A percentile compares a stretch with the other conserved stretches of the same genome.
Conservation (phyloP, 345 rosid genomes). For the Acer negundo region DNA sequence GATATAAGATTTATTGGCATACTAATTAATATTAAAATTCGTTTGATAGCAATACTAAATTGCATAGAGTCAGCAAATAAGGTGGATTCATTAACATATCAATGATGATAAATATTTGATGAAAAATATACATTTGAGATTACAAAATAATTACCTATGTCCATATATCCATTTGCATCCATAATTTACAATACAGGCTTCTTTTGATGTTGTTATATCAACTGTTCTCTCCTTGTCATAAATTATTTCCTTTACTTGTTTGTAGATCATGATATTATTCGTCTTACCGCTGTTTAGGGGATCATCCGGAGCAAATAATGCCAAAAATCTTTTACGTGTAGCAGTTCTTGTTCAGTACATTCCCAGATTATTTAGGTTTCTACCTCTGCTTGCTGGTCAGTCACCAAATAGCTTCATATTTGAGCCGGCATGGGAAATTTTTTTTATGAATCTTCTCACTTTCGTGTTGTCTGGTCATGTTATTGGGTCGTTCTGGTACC, state of each 20-base stretch:
- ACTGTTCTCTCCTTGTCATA: background rate
- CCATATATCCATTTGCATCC: background rate
- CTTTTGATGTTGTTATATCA: background rate
- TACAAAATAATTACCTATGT: background rate
- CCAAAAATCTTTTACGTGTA: slow-evolving; percentile 60
- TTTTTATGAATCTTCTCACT: slow-evolving; percentile 77
- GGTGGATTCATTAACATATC: background rate
- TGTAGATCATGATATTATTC: slow-evolving; percentile 58
- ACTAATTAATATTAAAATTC: background rate
- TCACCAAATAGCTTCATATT: slow-evolving; percentile 74
- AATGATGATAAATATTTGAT: background rate
- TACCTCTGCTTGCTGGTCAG: slow-evolving; percentile 75
- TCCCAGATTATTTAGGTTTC: slow-evolving; percentile 71
- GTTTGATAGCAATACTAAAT: background rate
- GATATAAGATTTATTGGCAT: background rate
- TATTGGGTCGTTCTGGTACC: slow-evolving; percentile 89
- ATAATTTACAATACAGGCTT: slow-evolving; percentile 3
- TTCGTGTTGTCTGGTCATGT: slow-evolving; percentile 74
- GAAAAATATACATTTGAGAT: background rate
- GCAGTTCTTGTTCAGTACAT: slow-evolving; percentile 70
- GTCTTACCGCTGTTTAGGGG: slow-evolving; percentile 35
- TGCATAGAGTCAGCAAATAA: background rate
- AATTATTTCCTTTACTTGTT: slow-evolving; percentile 14
- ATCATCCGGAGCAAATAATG: slow-evolving; percentile 60
- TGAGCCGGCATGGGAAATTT: slow-evolving; percentile 89